Evolutionary conservation across 306 rosid species (phyloP).

Genomic region (Quercus aquifolioides): DNA sequence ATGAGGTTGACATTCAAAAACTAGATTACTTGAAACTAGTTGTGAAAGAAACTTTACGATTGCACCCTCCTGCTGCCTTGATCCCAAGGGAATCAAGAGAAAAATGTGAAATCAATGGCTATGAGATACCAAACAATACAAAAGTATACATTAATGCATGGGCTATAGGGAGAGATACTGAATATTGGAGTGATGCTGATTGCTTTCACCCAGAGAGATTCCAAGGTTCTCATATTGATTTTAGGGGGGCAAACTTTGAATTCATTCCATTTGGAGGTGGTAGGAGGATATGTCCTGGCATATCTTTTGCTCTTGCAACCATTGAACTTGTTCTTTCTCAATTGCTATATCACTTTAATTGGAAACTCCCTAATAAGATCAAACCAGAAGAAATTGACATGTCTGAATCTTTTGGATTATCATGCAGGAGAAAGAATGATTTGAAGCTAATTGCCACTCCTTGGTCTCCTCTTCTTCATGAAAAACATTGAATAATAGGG

Average conservation of each 20-base stretch:
- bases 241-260: not conserved
- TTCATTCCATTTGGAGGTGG: slow-evolving; percentile 21
- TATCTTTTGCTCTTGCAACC: not conserved
- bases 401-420: slow-evolving; percentile 1
- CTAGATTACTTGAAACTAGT: slow-evolving; percentile 35
- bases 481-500: not conserved
- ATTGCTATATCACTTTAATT: slow-evolving; percentile 8
- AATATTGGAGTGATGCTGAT: slow-evolving; percentile 19
- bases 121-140: slow-evolving; percentile 22
- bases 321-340: slow-evolving; percentile 9
- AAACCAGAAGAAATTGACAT: not conserved
- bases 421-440: not conserved
- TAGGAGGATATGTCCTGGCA: slow-evolving; percentile 16
- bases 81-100: slow-evolving; percentile 24
- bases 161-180: slow-evolving; percentile 47
- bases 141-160: slow-evolving; percentile 28
- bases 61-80: slow-evolving; percentile 33
- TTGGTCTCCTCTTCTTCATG: not conserved
- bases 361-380: slow-evolving; percentile 4
- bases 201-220: slow-evolving; percentile 23
- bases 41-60: slow-evolving; percentile 33
- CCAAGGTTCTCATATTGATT: not conserved
- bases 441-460: not conserved
- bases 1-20: slow-evolving; percentile 14
- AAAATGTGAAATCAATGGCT: slow-evolving; percentile 24